Evolutionary conservation across 73 alveolate genomes (phyloP).

Genomic region (Paramecium pentaurelia): DNA sequence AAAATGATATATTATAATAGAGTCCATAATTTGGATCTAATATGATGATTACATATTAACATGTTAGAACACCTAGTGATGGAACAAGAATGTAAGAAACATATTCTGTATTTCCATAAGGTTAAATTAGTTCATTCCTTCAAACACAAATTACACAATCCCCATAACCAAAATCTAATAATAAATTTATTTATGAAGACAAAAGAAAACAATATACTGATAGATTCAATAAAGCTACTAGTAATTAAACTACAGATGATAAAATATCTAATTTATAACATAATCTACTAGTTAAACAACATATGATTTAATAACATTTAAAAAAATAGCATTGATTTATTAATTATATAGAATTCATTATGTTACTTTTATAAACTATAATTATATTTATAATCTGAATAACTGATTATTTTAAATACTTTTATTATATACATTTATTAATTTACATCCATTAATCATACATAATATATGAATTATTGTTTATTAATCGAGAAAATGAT

Average conservation of each 20-base stretch:
- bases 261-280: neutral
- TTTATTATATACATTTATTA: too few relatives aligned
- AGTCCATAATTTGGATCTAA: neutral
- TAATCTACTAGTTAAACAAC: neutral
- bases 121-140: neutral
- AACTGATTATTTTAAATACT: too few relatives aligned
- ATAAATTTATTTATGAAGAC: conserved; percentile 2
- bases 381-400: too few relatives aligned
- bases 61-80: conserved; percentile 7
- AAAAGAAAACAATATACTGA: neutral
- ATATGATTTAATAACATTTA: neutral
- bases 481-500: too few relatives aligned
- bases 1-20: neutral
- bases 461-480: too few relatives aligned
- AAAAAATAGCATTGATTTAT: neutral
- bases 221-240: neutral
- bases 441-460: too few relatives aligned
- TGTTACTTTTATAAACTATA: neutral
- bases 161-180: neutral
- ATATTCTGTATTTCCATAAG: neutral
- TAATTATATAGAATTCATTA: neutral
- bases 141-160: neutral
- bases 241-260: neutral
- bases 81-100: neutral
- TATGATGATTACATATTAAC: conserved; percentile 6